Percentiles rank a stretch among this genome's conserved stretches.
These are phyloP conservation scores for Yamadazyma paraphyllophila DNA, from an alignment of 805 yeast genomes.

Conservation along the genomic window DNA sequence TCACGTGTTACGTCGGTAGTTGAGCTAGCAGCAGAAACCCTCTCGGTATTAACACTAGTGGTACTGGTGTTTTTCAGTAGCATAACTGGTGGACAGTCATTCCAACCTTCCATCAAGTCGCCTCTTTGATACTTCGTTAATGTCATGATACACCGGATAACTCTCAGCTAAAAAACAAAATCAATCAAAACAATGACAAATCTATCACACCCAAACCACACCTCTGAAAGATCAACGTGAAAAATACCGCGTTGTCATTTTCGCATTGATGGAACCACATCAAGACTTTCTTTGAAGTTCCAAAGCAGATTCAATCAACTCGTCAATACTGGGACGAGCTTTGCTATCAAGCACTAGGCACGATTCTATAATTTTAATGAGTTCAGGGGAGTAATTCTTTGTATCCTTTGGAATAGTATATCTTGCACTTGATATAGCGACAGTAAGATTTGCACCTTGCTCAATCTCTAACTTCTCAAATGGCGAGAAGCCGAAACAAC, in stretches of 20 bases:
- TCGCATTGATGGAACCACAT: background rate
- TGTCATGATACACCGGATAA: conserved; percentile 18
- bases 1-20: no score
- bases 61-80: conserved; percentile 12
- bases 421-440: conserved; percentile 71
- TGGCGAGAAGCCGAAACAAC: conserved; percentile 79
- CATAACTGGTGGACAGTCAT: conserved; percentile 52
- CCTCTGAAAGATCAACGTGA: background rate
- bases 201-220: no score
- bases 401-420: conserved; percentile 56
- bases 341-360: conserved; percentile 65
- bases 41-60: background rate
- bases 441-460: conserved; percentile 75
- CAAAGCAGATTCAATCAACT: conserved; percentile 51
- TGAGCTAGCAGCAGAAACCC: no score
- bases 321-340: conserved; percentile 62
- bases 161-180: background rate
- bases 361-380: conserved; percentile 52
- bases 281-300: conserved; percentile 22
- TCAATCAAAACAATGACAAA: no score
- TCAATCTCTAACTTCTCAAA: conserved; percentile 80
- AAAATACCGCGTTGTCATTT: conserved; percentile 1
- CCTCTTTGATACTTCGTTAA: conserved; percentile 38
- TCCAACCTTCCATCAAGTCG: conserved; percentile 53
- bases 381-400: conserved; percentile 49